Percentiles rank a stretch among this genome's conserved stretches.
Evolutionary conservation across 176 grass and related monocot genomes (phyloP).

Genomic region (Oryza glaberrima): DNA sequence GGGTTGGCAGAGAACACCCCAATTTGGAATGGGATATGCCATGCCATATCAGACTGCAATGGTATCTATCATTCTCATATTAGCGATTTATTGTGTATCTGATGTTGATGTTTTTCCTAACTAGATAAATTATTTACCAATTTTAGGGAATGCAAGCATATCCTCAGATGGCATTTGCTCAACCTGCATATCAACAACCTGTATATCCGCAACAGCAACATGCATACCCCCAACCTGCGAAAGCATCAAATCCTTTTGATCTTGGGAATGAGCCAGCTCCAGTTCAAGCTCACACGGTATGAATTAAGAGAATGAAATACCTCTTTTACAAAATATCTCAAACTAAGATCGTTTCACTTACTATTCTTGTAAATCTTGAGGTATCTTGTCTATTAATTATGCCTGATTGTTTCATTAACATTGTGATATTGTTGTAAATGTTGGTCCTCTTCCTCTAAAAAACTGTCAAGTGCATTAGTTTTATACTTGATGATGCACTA

Average conservation of each 20-base stretch:
- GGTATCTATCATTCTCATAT: constrained; percentile 55
- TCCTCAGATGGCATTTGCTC: constrained; percentile 47
- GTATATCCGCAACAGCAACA: constrained; percentile 52
- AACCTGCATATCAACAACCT: constrained; percentile 51
- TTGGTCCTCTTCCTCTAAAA: background rate
- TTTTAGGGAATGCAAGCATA: constrained; percentile 80
- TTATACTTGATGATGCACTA: constrained; percentile 25
- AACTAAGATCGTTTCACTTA: background rate
- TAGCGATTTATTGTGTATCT: constrained; percentile 11
- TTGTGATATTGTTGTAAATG: background rate
- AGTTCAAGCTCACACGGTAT: constrained; percentile 58
- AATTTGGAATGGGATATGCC: constrained; percentile 77
- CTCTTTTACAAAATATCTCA: constrained; percentile 30
- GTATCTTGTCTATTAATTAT: background rate
- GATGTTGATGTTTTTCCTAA: constrained; percentile 30
- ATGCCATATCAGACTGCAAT: constrained; percentile 79
- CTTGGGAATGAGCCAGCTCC: constrained; percentile 63
- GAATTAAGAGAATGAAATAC: constrained; percentile 17
- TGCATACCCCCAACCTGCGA: constrained; percentile 56
- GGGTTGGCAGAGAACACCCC: constrained; percentile 72
- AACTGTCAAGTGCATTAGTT: constrained; percentile 24
- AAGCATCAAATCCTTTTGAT: constrained; percentile 92
- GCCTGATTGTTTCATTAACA: background rate
- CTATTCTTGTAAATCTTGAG: constrained; percentile 20
- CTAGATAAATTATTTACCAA: constrained; percentile 28